A percentile compares a stretch with the other conserved stretches of the same genome.
phyloP scores from a whole-genome alignment of 768 basidiomycete species.

The Gautieria morchelliformis region DNA sequence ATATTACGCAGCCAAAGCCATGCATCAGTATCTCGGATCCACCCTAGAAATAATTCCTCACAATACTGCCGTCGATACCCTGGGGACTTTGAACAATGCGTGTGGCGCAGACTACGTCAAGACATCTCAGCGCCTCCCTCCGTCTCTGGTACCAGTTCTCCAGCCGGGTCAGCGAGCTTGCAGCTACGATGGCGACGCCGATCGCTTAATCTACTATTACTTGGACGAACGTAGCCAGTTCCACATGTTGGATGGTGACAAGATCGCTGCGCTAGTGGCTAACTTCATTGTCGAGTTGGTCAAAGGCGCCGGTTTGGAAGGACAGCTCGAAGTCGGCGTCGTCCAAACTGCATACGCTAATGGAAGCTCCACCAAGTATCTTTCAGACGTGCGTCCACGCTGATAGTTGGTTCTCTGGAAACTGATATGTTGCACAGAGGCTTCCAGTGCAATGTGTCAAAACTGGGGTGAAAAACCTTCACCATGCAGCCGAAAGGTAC shows the following conservation, averaged over 20 bases:
- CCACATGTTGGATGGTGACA: constrained; percentile 94
- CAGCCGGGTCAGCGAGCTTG: constrained; percentile 74
- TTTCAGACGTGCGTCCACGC: constrained; percentile 53
- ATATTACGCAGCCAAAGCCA: constrained; percentile 52
- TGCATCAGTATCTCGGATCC: constrained; percentile 50
- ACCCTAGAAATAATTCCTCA: constrained; percentile 55
- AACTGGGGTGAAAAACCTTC: constrained; percentile 96
- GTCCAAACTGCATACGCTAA: constrained; percentile 99
- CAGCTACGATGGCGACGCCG: constrained; percentile 95
- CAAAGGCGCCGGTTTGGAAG: constrained; percentile 72
- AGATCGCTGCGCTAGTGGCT: constrained; percentile 90
- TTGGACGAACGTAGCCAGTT: constrained; percentile 69
- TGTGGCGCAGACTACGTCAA: constrained; percentile 98
- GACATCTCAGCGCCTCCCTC: constrained; percentile 80
- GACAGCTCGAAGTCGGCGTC: constrained; percentile 76
- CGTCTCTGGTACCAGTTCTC: constrained; percentile 54
- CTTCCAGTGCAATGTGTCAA: constrained; percentile 91
- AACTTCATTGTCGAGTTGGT: constrained; percentile 89
- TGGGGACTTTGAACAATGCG: constrained; percentile 69
- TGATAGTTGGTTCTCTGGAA: constrained; percentile 1
- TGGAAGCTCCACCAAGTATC: constrained; percentile 90
- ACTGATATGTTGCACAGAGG: constrained; percentile 37
- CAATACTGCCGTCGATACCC: constrained; percentile 55
- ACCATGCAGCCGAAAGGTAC: constrained; percentile 92
- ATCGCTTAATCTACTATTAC: constrained; percentile 94